Conservation (phyloP, 1,284 basidiomycete genomes). For the Xerocomus minutiporus region DNA sequence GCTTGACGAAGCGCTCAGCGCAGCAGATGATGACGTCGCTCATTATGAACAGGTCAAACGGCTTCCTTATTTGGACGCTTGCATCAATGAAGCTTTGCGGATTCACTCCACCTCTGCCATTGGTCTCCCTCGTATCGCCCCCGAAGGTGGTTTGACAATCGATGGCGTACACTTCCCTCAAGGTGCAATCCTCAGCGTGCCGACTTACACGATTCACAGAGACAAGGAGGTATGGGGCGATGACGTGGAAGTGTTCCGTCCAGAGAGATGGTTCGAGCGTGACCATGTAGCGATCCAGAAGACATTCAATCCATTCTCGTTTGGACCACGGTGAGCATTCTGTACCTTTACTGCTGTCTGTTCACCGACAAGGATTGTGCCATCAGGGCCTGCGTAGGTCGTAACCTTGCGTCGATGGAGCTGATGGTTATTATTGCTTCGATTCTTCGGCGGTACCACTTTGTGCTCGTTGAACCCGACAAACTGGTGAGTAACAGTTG, state of each 20-base stretch:
- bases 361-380: background rate
- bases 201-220: conserved; percentile 77
- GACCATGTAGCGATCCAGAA: conserved; percentile 57
- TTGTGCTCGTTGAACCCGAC: conserved; percentile 56
- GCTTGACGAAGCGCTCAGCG: conserved; percentile 70
- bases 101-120: conserved; percentile 77
- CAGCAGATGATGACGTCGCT: conserved; percentile 52
- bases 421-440: conserved; percentile 71
- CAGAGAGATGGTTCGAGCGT: conserved; percentile 77
- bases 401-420: conserved; percentile 74
- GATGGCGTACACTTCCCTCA: conserved; percentile 59
- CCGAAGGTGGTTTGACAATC: conserved; percentile 63
- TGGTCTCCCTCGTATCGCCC: conserved; percentile 77
- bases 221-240: conserved; percentile 69
- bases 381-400: conserved; percentile 64
- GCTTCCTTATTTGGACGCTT: conserved; percentile 73
- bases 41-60: conserved; percentile 62
- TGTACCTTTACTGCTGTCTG: background rate
- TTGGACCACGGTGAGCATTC: conserved; percentile 52
- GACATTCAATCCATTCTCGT: conserved; percentile 74
- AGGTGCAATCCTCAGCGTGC: conserved; percentile 71
- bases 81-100: conserved; percentile 79
- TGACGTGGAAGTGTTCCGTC: conserved; percentile 72
- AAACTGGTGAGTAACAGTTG: conserved; percentile 44
- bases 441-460: conserved; percentile 67